phyloP scores from a whole-genome alignment of 371 early-diverging fungal species.

The Mucor velutinosus region DNA sequence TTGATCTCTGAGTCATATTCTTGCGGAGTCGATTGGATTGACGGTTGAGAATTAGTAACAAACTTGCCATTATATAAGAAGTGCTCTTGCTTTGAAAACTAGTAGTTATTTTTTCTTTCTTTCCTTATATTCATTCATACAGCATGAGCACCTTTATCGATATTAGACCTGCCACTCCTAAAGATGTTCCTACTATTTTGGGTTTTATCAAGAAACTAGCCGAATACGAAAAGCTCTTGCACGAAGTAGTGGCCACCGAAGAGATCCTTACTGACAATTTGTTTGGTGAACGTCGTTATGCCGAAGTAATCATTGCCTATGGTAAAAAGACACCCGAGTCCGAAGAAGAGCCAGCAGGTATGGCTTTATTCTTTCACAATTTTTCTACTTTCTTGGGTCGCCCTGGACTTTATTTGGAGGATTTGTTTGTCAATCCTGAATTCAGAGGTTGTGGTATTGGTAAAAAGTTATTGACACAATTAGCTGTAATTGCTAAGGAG shows the following conservation, averaged over 20 bases:
- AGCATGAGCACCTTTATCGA: conserved; percentile 21
- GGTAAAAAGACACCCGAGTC: conserved; percentile 36
- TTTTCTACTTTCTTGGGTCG: conserved; percentile 75
- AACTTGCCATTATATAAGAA: no score
- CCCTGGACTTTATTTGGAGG: conserved; percentile 86
- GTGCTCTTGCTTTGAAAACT: not conserved
- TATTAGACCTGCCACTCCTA: conserved; percentile 60
- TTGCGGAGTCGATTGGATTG: no score
- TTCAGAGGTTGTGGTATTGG: conserved; percentile 78
- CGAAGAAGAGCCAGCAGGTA: conserved; percentile 60
- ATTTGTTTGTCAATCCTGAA: conserved; percentile 71
- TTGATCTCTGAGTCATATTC: no score
- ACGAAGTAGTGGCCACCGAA: conserved; percentile 75
- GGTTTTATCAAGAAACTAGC: conserved; percentile 76
- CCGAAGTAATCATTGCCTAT: conserved; percentile 70
- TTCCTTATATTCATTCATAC: not conserved
- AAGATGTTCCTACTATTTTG: conserved; percentile 68
- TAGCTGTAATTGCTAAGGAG: conserved; percentile 68
- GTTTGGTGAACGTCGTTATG: conserved; percentile 67
- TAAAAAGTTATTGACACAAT: conserved; percentile 63
- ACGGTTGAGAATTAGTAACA: no score
- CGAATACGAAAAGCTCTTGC: conserved; percentile 72
- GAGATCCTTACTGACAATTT: conserved; percentile 60
- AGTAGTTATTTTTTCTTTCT: not conserved
- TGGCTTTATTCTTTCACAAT: conserved; percentile 85